Base-by-base conservation (phyloP, 2,329 filamentous ascomycete genomes). In the Pseudohalonectria lignicola region DNA sequence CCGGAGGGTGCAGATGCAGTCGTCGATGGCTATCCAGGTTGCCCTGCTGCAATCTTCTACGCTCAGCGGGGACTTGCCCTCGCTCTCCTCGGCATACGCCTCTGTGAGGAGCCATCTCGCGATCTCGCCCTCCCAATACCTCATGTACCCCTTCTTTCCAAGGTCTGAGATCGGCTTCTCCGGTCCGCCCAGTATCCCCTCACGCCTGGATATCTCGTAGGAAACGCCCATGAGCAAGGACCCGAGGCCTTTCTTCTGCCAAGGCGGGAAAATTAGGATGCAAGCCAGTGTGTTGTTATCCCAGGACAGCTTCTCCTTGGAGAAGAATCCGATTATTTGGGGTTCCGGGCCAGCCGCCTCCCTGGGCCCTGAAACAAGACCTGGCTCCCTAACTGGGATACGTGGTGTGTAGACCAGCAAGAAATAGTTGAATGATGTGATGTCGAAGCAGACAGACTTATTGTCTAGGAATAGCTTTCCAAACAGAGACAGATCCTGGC, bases 221-320 rank as follows among this genome's bases (percentile, higher is more conserved):
- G 85, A 93, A 3, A 92, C 77, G 5, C 86, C 87, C 77, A 98
- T 96, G 23, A 98, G 69, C 36, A 96, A 64, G 37, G 86, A 79
- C 0, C 92, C 92, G 1, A 96, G 71, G 1, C 90, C 87, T 47
- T 86, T 87, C 45, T 83, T 80, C 60, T 96, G 90, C 78, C 90
- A 96, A 0, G 92, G 92, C 1, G 92, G 92, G 53, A 96, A 96
- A 13, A 96, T 75, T 6, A 96, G 69, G 49, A 98, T 98, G 55
- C 92, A 98, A 1, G 92, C 92, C 5, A 98, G 71, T 48, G 96
- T 98, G 60, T 98, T 96, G 52, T 90, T 88, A 53, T 98, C 92
- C 90, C 92, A 98, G 4, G 86, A 94, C 69, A 95, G 83, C 58
- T 96, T 96, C 60, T 98, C 92, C 56, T 98, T 96, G 45, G 85